Evolutionary conservation across 106 monocot genomes (phyloP).

Genomic region (Dendrobium huoshanense): DNA sequence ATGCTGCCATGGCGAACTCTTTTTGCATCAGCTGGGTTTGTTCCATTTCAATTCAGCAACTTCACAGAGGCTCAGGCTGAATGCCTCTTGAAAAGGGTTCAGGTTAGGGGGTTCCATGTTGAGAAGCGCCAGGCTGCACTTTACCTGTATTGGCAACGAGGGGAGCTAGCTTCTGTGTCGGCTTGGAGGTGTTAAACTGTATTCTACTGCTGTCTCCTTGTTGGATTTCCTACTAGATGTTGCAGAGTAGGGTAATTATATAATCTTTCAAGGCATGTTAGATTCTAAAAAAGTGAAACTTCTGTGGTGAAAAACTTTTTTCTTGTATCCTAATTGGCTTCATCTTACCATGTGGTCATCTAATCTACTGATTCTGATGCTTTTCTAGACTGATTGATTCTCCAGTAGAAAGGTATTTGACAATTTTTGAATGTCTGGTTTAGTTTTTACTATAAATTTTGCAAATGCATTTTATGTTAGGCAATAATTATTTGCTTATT

Average conservation of each 20-base stretch:
- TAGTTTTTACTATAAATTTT: conserved; percentile 4
- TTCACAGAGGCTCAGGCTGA: conserved; percentile 88
- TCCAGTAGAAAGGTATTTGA: neutral
- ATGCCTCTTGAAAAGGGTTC: conserved; percentile 81
- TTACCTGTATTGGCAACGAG: conserved; percentile 68
- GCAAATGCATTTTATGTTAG: neutral
- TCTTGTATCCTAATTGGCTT: conserved; percentile 1
- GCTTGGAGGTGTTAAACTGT: conserved; percentile 72
- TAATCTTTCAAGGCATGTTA: conserved; percentile 2
- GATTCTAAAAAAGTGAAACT: conserved; percentile 3
- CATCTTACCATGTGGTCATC: neutral
- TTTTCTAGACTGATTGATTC: neutral
- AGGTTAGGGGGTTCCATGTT: conserved; percentile 72
- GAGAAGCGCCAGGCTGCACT: conserved; percentile 77
- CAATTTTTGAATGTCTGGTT: neutral
- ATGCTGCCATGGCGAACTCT: conserved; percentile 47
- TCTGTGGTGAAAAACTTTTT: conserved; percentile 2
- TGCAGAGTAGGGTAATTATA: conserved; percentile 2
- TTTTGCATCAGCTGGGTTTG: conserved; percentile 53
- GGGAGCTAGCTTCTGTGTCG: conserved; percentile 72
- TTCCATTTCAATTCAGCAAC: conserved; percentile 72
- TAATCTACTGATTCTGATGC: neutral
- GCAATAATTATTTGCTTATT: neutral
- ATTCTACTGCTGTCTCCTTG: neutral
- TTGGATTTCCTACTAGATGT: neutral